A percentile compares a stretch with the other conserved stretches of the same genome.
phyloP scores from a whole-genome alignment of 2,329 filamentous ascomycete species.

The Penicillium sp. region DNA sequence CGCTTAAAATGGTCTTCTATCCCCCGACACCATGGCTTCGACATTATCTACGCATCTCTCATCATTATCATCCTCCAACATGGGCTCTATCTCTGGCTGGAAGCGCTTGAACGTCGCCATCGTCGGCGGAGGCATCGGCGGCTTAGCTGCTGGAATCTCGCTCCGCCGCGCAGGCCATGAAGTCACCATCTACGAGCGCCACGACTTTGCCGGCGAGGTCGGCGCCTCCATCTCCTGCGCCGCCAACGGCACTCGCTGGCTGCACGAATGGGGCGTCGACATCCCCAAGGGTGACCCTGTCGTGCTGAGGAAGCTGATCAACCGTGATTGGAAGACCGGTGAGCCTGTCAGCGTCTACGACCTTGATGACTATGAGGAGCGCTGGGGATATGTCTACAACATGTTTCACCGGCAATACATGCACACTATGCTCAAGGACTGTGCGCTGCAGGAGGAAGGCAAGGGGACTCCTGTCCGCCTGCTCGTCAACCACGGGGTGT shows the following conservation, averaged over 20 bases:
- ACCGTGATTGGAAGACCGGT: slow-evolving; percentile 72
- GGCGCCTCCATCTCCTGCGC: slow-evolving; percentile 71
- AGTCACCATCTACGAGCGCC: slow-evolving; percentile 68
- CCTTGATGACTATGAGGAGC: slow-evolving; percentile 67
- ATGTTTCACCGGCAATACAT: slow-evolving; percentile 74
- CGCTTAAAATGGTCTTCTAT: not conserved
- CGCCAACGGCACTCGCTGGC: slow-evolving; percentile 71
- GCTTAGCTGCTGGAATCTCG: slow-evolving; percentile 56
- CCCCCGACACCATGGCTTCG: not conserved
- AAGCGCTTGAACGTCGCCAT: slow-evolving; percentile 52
- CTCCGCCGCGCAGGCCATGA: slow-evolving; percentile 59
- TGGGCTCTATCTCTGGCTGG: slow-evolving; percentile 43
- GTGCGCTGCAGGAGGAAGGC: slow-evolving; percentile 58
- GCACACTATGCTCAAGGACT: slow-evolving; percentile 69
- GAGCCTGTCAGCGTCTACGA: slow-evolving; percentile 68
- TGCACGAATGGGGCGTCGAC: slow-evolving; percentile 71
- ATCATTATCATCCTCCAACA: slow-evolving; percentile 18
- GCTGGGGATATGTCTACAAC: slow-evolving; percentile 70
- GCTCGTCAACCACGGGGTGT: slow-evolving; percentile 59
- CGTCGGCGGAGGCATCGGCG: slow-evolving; percentile 60
- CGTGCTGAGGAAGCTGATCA: slow-evolving; percentile 68
- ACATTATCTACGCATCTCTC: not conserved
- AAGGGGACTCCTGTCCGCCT: slow-evolving; percentile 60
- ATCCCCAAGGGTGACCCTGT: slow-evolving; percentile 69
- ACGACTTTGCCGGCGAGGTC: slow-evolving; percentile 70